Evolutionary conservation across 371 early-diverging fungal species (phyloP).

Genomic region (Syncephalis plumigaleata): DNA sequence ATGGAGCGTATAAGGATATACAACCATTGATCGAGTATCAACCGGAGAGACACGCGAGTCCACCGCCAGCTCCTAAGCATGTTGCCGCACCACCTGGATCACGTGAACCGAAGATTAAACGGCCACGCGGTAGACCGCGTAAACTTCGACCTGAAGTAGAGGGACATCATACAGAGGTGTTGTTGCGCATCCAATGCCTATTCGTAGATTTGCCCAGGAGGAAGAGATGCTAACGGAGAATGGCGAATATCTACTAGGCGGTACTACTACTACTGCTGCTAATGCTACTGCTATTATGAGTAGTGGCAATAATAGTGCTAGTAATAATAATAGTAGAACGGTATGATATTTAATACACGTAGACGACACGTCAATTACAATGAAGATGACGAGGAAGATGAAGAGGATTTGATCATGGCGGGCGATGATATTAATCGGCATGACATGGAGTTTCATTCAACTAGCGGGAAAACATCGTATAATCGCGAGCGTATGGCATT

Average conservation of each 20-base stretch:
- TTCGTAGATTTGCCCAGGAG: no score
- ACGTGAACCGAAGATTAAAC: conserved; percentile 10
- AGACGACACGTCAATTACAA: background rate
- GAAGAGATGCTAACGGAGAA: no score
- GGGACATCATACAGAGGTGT: conserved; percentile 9
- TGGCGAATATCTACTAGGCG: no score
- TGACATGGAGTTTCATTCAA: conserved; percentile 6
- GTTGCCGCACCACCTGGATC: conserved; percentile 11
- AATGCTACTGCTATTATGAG: no score
- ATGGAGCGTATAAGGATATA: conserved; percentile 34
- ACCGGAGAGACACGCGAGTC: conserved; percentile 13
- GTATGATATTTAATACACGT: no score
- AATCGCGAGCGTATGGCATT: no score
- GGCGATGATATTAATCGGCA: conserved; percentile 11
- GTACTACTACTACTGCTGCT: no score
- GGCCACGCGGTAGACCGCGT: conserved; percentile 4
- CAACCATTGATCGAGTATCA: conserved; percentile 47
- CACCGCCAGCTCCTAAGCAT: conserved; percentile 3
- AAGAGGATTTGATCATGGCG: conserved; percentile 7
- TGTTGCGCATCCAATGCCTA: conserved; percentile 4
- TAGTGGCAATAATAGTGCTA: no score
- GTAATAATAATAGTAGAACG: no score
- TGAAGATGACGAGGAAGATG: conserved; percentile 2
- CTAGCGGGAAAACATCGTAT: no score
- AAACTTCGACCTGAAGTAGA: conserved; percentile 5